Evolutionary conservation across 257 asterid species (phyloP), one percentile per base, ranked within the genome.

Genomic region (Solanum acaule): DNA sequence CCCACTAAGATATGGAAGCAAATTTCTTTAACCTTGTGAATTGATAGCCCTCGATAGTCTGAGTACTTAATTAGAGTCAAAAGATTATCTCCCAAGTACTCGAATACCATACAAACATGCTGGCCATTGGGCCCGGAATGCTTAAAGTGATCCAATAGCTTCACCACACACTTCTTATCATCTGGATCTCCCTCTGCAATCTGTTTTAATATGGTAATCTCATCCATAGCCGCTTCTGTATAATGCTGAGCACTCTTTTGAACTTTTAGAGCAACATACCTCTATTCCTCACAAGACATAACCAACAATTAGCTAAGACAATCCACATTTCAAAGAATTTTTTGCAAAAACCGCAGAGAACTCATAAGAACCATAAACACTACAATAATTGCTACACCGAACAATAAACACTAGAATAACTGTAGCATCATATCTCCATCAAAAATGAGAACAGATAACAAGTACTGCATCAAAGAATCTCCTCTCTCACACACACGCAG

Each of bases 151-250:
- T 97, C 98, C 95, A 97, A 89, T 83, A 97, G 95, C 92, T 96
- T 96, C 89, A 97, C 99, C 83, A 95, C 99, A 92, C 96, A 96
- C 92, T 94, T 97, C 84, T 91, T 91, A 87, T 97, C 98, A 61
- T 95, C 98, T 9, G 96, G 93, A 82, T 97, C 99, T 59, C 98
- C 98, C 88, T 96, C 99, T 71, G 99, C 96, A 89, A 96, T 92
- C 91, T 96, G 96, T 92, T 96, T 96, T 46, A 97, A 88, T 79
- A 97, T 97, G 33, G 96, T 93, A 87, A 97, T 94, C 92, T 97
- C 99, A 81, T 97, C 99, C 99, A 96, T 93, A 75, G 99, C 98
- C 6, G 99, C 99, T 91, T 97, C 98, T 3, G 98, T 94, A 87
- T 96, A 97, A 89, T 96, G 99, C 70, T 96, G 98, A 4, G 99